Base-by-base conservation (phyloP, 169 alveolate species). In the Cryptosporidium viatorum region DNA sequence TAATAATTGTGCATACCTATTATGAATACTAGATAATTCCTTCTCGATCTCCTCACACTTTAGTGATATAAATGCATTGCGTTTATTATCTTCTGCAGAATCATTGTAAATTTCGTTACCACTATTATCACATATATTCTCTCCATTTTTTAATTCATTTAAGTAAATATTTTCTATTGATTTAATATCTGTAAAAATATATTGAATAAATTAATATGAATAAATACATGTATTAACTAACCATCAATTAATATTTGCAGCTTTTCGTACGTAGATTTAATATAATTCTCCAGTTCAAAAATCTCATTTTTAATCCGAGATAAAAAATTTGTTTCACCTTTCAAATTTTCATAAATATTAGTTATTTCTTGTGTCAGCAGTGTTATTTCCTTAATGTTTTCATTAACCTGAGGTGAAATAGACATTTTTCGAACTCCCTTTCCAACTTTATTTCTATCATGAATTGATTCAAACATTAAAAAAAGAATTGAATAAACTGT, bases 31-130 rank as follows among this genome's bases (percentile, higher is more conserved):
- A 23, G 89, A 80, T 23, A 80, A 62, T 48, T 80, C 89, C 26
- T n/a, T 37, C 51, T 80, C 89, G 26, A 80, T 43, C 59, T 80
- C 89, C 68, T 80, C 89, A 21, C 89, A 80, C 43, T 48, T 62
- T 39, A 21, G 31, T 14, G 89, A n/a, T 8, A 80, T 26, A 0
- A 43, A 16, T 6, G 39, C 45, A 80, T 23, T 45, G 37, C 37
- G 33, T 16, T 73, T 73, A 29, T 65, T 75, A 8, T 35, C 71
- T 62, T 80, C 80, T 12, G 21, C 29, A 21, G 1, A 26, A 33
- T 14, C 1, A 14, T 65, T 65, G 23, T 23, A 26, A n/a, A 55
- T 65, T 31, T 65, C 75, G 39, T 14, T 62, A 41, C 23, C 8
- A 37, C 10, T n/a, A 7, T 55, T 73, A 9, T 26, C 2, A 39